Evolutionary conservation across 2,329 filamentous ascomycete genomes (phyloP).

Genomic region (Talaromyces pinophilus): DNA sequence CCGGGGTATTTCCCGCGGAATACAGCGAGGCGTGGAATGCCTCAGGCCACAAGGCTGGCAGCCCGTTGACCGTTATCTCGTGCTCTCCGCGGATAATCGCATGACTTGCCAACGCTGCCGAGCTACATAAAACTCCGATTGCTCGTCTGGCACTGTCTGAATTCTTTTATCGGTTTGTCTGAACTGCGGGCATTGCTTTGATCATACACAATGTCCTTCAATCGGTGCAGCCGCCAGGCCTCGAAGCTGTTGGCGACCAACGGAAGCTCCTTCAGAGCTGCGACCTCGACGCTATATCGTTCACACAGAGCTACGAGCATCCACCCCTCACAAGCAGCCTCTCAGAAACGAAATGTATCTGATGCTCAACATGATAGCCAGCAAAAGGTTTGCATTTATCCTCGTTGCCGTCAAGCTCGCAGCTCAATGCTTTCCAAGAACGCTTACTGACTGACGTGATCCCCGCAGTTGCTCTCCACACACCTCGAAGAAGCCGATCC

Average conservation of each 20-base stretch:
- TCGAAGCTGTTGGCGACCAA: conserved; percentile 34
- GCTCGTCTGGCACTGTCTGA: background rate
- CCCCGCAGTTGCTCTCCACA: conserved; percentile 70
- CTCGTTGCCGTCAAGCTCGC: conserved; percentile 6
- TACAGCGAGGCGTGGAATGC: background rate
- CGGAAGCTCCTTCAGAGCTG: conserved; percentile 35
- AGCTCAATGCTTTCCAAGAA: background rate
- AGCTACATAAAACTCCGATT: conserved; percentile 11
- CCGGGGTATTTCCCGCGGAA: conserved; percentile 24
- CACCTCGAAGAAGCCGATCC: conserved; percentile 83
- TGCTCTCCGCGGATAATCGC: conserved; percentile 22
- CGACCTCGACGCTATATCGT: conserved; percentile 24
- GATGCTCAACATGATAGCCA: conserved; percentile 42
- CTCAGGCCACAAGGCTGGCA: conserved; percentile 18
- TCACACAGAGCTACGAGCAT: conserved; percentile 26
- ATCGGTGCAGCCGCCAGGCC: conserved; percentile 40
- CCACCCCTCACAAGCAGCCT: conserved; percentile 28
- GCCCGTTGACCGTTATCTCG: conserved; percentile 18
- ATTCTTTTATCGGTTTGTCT: background rate
- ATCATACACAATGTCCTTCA: conserved; percentile 35
- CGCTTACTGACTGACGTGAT: background rate
- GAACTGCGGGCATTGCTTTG: background rate
- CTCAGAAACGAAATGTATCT: conserved; percentile 43
- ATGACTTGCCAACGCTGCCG: background rate
- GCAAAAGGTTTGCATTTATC: conserved; percentile 38